Evolutionary conservation across 2,329 filamentous ascomycete genomes (phyloP).

Genomic region (Colletotrichum sp.): DNA sequence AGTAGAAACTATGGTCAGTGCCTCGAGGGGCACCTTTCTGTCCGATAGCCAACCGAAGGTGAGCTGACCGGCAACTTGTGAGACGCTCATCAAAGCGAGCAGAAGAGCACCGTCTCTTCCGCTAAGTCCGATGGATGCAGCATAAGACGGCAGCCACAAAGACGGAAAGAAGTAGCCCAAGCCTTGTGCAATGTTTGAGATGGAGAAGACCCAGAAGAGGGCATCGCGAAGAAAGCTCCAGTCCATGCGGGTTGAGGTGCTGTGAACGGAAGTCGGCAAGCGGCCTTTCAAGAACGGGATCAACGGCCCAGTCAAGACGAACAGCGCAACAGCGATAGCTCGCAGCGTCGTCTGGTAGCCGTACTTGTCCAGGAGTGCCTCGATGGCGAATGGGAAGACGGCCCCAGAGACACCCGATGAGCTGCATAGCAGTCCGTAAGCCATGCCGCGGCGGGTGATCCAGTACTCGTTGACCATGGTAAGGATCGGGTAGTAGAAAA

Average conservation of each 20-base stretch:
- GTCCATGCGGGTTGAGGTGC: conserved; percentile 27
- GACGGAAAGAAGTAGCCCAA: conserved; percentile 61
- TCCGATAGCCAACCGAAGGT: conserved; percentile 54
- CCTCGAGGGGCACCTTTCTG: conserved; percentile 44
- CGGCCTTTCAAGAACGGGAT: conserved; percentile 45
- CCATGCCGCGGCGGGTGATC: conserved; percentile 47
- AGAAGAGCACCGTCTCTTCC: conserved; percentile 48
- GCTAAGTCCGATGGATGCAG: conserved; percentile 42
- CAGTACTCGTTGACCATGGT: conserved; percentile 50
- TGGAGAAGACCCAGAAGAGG: conserved; percentile 39
- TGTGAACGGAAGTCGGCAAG: conserved; percentile 40
- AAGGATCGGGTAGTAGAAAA: conserved; percentile 46
- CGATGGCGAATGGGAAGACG: conserved; percentile 50
- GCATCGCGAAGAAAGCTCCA: conserved; percentile 27
- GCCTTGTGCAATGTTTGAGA: conserved; percentile 56
- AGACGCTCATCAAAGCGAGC: conserved; percentile 51
- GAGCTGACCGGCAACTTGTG: conserved; percentile 48
- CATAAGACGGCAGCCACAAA: conserved; percentile 58
- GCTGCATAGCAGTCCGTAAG: conserved; percentile 55
- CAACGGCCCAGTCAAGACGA: conserved; percentile 43
- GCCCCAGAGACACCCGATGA: conserved; percentile 52
- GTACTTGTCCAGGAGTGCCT: conserved; percentile 42
- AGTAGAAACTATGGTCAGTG: conserved; percentile 45
- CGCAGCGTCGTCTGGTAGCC: conserved; percentile 46
- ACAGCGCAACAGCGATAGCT: conserved; percentile 41